These are phyloP conservation scores for Tricholoma matsutake DNA, from an alignment of 768 basidiomycete genomes.

Conservation along the genomic window DNA sequence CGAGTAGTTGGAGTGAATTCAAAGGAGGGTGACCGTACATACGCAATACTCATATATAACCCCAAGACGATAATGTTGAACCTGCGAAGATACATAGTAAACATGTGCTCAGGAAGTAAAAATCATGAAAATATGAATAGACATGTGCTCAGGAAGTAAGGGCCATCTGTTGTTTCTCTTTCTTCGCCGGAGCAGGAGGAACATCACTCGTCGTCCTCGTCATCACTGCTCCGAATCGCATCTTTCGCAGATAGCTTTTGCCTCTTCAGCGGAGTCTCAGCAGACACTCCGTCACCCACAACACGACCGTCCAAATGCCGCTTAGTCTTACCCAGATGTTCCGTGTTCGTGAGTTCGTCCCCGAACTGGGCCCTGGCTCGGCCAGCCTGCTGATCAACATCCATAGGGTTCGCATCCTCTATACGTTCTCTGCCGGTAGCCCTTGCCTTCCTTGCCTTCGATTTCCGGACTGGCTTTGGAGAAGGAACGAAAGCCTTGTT, in stretches of 20 bases:
- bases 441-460: constrained; percentile 33
- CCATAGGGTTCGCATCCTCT: constrained; percentile 25
- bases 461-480: constrained; percentile 44
- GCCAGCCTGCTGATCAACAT: constrained; percentile 22
- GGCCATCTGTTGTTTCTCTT: constrained; percentile 4
- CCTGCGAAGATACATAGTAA: no score
- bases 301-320: constrained; percentile 27
- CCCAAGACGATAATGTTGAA: no score
- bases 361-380: constrained; percentile 34
- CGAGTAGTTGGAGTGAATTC: no score
- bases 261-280: constrained; percentile 32
- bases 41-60: no score
- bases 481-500: constrained; percentile 56
- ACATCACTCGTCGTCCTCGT: constrained; percentile 33
- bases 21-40: no score
- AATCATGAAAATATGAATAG: not conserved
- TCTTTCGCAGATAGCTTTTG: constrained; percentile 25
- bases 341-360: constrained; percentile 41
- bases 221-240: constrained; percentile 23
- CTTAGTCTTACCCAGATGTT: constrained; percentile 35
- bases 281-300: constrained; percentile 20
- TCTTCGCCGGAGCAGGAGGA: constrained; percentile 22
- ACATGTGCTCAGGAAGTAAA: no score
- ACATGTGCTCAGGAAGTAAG: not conserved
- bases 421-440: constrained; percentile 22